Conservation (phyloP, 225 moss, liverwort and hornwort species). For the Straminergon stramineum region DNA sequence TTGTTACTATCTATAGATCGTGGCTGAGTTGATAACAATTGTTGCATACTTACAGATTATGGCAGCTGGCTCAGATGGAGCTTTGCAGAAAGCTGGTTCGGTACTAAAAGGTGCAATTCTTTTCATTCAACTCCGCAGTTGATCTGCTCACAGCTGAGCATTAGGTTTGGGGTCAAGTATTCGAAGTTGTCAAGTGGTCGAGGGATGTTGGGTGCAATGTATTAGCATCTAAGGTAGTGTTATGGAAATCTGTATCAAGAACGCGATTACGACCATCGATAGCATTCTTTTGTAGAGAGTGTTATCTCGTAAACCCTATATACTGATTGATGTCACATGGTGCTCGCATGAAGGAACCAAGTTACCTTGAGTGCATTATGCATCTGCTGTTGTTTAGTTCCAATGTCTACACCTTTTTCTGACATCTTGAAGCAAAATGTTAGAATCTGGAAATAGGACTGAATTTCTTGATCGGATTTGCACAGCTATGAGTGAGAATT, state of each 20-base stretch:
- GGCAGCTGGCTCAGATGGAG: conserved; percentile 58
- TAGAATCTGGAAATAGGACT: background rate
- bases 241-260: background rate
- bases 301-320: background rate
- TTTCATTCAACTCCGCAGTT: background rate
- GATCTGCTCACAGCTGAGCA: background rate
- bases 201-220: background rate
- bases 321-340: background rate
- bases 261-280: background rate
- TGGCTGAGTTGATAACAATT: background rate
- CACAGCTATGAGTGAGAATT: conserved; percentile 84
- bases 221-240: background rate
- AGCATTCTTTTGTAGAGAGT: background rate
- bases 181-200: background rate
- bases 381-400: background rate
- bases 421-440: background rate
- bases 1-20: background rate
- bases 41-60: conserved; percentile 56
- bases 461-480: background rate
- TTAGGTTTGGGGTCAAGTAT: background rate
- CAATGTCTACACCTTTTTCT: background rate
- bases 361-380: background rate
- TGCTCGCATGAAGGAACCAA: background rate
- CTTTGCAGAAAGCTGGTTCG: conserved; percentile 56
- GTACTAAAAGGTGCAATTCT: conserved; percentile 54